Evolutionary conservation across 768 basidiomycete genomes (phyloP).

Genomic region (Mycena amicta): DNA sequence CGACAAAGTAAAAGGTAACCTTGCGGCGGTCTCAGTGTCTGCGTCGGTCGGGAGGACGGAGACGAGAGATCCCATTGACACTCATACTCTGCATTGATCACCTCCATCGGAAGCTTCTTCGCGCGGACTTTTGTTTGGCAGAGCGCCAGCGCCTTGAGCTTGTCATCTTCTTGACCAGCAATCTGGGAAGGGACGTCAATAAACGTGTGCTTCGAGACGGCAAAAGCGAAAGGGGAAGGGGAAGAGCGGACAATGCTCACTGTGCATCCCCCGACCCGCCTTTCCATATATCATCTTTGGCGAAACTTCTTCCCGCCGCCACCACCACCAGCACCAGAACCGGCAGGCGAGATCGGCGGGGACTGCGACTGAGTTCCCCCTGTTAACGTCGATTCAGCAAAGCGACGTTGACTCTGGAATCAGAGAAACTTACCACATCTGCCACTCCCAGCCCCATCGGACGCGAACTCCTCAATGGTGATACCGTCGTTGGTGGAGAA

Average conservation of each 20-base stretch:
- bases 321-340: slow-evolving; percentile 22
- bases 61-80: too few species aligned
- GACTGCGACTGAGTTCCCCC: slow-evolving; percentile 14
- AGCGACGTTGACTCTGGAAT: too few species aligned
- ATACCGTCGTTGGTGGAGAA: slow-evolving; percentile 77
- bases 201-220: too few species aligned
- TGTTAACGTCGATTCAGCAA: too few species aligned
- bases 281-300: slow-evolving; percentile 97
- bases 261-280: slow-evolving; percentile 81
- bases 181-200: slow-evolving; percentile 42
- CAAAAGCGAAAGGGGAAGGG: neutral
- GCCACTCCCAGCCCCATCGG: slow-evolving; percentile 62
- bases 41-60: too few species aligned
- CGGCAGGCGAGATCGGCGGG: slow-evolving; percentile 35
- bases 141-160: slow-evolving; percentile 86
- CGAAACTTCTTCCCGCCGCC: slow-evolving; percentile 83
- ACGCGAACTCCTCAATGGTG: slow-evolving; percentile 87
- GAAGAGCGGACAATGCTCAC: slow-evolving; percentile 36
- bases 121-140: slow-evolving; percentile 91
- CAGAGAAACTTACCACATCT: slow-evolving; percentile 31
- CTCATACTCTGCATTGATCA: slow-evolving; percentile 98
- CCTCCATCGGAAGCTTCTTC: slow-evolving; percentile 97
- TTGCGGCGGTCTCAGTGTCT: slow-evolving; percentile 99
- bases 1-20: slow-evolving; percentile 96
- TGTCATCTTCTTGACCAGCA: slow-evolving; percentile 87